phyloP scores from a whole-genome alignment of 2,329 filamentous ascomycete species.

The Penicillium brasilianum region DNA sequence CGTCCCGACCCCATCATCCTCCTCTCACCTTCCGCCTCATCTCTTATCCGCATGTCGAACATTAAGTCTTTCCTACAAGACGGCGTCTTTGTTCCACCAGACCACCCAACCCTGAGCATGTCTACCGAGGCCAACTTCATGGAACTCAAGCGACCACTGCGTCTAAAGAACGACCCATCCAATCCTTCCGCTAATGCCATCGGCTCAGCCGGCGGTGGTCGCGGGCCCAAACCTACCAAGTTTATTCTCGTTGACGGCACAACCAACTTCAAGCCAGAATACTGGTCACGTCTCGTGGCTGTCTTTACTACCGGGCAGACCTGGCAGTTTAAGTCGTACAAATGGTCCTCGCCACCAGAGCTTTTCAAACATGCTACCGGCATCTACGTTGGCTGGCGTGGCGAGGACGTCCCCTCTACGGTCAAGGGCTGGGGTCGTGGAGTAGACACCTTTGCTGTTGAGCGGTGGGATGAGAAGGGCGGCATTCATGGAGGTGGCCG shows the following conservation, averaged over 20 bases:
- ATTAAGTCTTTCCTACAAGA: conserved; percentile 91
- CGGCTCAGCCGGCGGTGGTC: conserved; percentile 58
- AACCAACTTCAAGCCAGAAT: conserved; percentile 95
- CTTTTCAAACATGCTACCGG: conserved; percentile 88
- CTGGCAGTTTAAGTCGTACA: conserved; percentile 99
- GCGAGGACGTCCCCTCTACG: conserved; percentile 76
- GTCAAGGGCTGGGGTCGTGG: conserved; percentile 85
- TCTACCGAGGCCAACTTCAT: conserved; percentile 77
- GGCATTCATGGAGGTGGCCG: conserved; percentile 47
- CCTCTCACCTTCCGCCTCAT: conserved; percentile 92
- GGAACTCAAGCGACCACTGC: conserved; percentile 79
- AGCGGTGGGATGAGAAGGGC: conserved; percentile 71
- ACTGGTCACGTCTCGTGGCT: conserved; percentile 93
- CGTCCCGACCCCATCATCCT: conserved; percentile 87
- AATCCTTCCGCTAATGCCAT: conserved; percentile 28
- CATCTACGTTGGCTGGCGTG: conserved; percentile 88
- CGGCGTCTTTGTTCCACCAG: conserved; percentile 78
- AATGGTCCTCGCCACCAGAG: conserved; percentile 87
- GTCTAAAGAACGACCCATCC: conserved; percentile 51
- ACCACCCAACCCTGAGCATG: conserved; percentile 64
- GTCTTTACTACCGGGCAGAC: conserved; percentile 97
- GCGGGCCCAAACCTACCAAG: conserved; percentile 71
- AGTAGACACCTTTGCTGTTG: conserved; percentile 78
- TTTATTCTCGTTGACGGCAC: conserved; percentile 96
- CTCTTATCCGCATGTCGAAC: conserved; percentile 92